Percentiles rank a stretch among this genome's conserved stretches.
These are phyloP conservation scores for Calocera cornea DNA, from an alignment of 768 basidiomycete species.

Conservation along the genomic window DNA sequence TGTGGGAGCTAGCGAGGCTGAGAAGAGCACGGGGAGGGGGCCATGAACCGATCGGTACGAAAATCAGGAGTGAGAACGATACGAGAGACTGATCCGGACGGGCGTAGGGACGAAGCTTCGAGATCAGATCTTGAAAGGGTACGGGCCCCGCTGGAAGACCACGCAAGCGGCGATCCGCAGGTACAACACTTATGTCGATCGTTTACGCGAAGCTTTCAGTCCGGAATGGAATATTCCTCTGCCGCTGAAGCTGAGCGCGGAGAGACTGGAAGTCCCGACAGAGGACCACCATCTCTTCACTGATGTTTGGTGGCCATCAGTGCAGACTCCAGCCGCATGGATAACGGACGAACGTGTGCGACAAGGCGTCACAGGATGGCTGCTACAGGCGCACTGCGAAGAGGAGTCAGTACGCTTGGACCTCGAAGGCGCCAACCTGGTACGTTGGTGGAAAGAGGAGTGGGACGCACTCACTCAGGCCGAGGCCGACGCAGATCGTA, in stretches of 20 bases:
- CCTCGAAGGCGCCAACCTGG: not conserved
- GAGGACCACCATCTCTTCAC: not conserved
- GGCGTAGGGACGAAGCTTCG: not conserved
- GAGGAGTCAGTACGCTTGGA: not conserved
- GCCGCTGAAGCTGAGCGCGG: not conserved
- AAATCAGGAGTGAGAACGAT: not conserved
- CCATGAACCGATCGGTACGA: not conserved
- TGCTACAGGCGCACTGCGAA: not conserved
- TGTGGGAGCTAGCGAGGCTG: not conserved
- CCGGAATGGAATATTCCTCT: not conserved
- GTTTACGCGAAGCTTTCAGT: not conserved
- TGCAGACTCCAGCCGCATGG: not conserved
- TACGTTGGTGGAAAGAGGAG: not conserved
- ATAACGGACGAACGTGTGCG: not conserved
- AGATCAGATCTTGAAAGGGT: not conserved
- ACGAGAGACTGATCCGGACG: not conserved
- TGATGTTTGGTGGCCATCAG: not conserved
- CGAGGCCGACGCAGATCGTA: no score
- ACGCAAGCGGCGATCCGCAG: not conserved
- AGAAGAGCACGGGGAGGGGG: not conserved
- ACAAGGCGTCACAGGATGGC: not conserved
- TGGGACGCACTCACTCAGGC: no score
- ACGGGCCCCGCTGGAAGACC: not conserved
- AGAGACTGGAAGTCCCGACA: not conserved
- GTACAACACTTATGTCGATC: not conserved